phyloP scores from a whole-genome alignment of 2,329 filamentous ascomycete species.

The Pseudogymnoascus verrucosus region DNA sequence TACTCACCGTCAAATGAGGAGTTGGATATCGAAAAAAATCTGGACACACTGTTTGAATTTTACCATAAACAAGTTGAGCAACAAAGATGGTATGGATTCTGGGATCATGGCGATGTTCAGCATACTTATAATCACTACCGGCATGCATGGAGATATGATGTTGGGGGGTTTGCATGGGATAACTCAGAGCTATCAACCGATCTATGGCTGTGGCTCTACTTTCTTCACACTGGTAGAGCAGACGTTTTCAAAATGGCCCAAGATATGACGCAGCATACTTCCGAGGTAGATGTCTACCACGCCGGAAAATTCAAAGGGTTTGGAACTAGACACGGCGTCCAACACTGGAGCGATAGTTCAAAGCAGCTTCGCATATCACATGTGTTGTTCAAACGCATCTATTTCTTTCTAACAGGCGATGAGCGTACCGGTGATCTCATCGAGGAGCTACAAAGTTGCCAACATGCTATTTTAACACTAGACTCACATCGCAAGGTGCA shows the following conservation, averaged over 20 bases:
- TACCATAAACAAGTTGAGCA: conserved; percentile 49
- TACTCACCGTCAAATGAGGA: conserved; percentile 20
- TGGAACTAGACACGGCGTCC: conserved; percentile 54
- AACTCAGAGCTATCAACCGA: conserved; percentile 57
- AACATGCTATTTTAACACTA: conserved; percentile 2
- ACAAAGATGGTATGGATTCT: conserved; percentile 55
- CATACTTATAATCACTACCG: conserved; percentile 53
- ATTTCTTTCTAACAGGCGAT: conserved; percentile 27
- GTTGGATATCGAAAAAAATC: conserved; percentile 40
- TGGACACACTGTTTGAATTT: conserved; percentile 48
- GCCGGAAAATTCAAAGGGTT: conserved; percentile 49
- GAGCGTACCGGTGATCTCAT: conserved; percentile 48
- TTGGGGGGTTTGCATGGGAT: conserved; percentile 58
- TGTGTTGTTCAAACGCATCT: conserved; percentile 36
- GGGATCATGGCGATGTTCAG: conserved; percentile 54
- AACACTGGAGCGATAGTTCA: conserved; percentile 52
- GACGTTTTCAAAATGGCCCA: conserved; percentile 53
- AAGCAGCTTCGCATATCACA: conserved; percentile 56
- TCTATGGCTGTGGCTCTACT: conserved; percentile 55
- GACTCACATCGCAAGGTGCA: conserved; percentile 10
- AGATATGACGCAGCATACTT: conserved; percentile 48
- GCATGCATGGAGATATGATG: conserved; percentile 54
- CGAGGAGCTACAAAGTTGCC: conserved; percentile 30
- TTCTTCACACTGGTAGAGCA: conserved; percentile 48
- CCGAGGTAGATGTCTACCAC: conserved; percentile 57